Base-by-base conservation (phyloP, 495 filamentous ascomycete species). In the Trichocladium antarcticum region DNA sequence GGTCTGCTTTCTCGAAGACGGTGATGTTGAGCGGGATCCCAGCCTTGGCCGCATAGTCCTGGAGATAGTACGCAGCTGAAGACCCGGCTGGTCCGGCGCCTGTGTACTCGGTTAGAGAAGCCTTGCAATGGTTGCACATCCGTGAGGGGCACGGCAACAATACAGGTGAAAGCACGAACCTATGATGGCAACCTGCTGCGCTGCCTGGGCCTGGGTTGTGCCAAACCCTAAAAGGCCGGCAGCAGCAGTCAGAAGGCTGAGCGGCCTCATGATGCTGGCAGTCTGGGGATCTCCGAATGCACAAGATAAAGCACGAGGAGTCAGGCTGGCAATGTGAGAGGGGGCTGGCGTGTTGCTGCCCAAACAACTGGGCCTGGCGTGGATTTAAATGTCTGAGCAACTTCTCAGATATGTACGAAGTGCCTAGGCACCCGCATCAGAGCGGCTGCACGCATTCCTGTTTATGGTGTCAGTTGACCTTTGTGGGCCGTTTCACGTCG, bases 81-180 rank as follows among this genome's bases (percentile, higher is more conserved):
- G 93, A 77, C 11, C 92, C 93, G 15, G 76, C 93, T 39, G 92
- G 81, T 20, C 92, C 92, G 64, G 92, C 92, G 50, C 92, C 90
- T 96, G 56, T 40, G 24, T 27, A 8, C 4, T 3, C 24, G 24
- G 24, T 27, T 27, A 27, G 24, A 27, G 4, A 8, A 8, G 24
- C 24, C 24, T 8, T 27, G 24, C n/a, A n/a, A n/a, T n/a, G n/a
- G n/a, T n/a, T n/a, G n/a, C n/a, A n/a, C n/a, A n/a, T n/a, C n/a
- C n/a, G n/a, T n/a, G n/a, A n/a, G n/a, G n/a, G n/a, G n/a, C n/a
- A n/a, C n/a, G n/a, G n/a, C n/a, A n/a, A n/a, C n/a, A n/a, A n/a
- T n/a, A n/a, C n/a, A n/a, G n/a, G 15, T 15, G 16, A 19, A 17
- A 14, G 9, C 9, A 64, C 65, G 49, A 31, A 73, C 70, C 70